Evolutionary conservation across 345 rosid species (phyloP).

Genomic region (Geranium rotundifolium): DNA sequence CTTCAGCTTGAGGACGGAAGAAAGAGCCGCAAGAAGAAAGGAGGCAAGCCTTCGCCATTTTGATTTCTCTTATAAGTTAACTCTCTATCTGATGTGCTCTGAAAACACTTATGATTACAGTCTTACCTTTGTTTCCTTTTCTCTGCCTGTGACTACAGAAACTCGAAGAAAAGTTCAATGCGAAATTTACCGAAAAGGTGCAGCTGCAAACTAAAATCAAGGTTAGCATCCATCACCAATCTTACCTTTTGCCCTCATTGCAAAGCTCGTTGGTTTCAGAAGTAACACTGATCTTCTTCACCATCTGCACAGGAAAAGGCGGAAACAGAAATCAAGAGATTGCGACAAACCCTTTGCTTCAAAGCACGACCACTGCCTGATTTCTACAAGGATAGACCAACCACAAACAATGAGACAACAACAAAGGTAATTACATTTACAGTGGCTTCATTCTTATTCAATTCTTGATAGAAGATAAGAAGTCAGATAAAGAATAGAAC

Average conservation of each 20-base stretch:
- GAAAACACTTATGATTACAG: neutral
- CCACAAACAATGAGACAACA: neutral
- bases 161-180: slow-evolving; percentile 76
- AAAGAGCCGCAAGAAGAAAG: slow-evolving; percentile 70
- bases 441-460: neutral
- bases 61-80: neutral
- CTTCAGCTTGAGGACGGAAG: slow-evolving; percentile 70
- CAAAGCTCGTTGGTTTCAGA: too few relatives aligned
- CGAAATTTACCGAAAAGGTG: slow-evolving; percentile 28
- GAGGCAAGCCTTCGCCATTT: slow-evolving; percentile 38
- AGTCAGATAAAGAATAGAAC: slow-evolving; percentile 11
- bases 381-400: neutral
- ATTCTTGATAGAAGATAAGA: slow-evolving; percentile 15
- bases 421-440: neutral
- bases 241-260: too few relatives aligned
- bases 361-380: too few relatives aligned
- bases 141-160: slow-evolving; percentile 26
- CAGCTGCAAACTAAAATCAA: slow-evolving; percentile 27
- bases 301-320: slow-evolving; percentile 42
- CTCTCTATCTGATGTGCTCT: neutral
- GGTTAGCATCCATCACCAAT: neutral
- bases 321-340: slow-evolving; percentile 52
- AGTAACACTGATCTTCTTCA: too few relatives aligned
- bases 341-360: slow-evolving; percentile 65
- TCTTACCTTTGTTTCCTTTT: slow-evolving; percentile 1